Evolutionary conservation across 345 rosid species (phyloP).

Genomic region (Eucalyptus tenuipes): DNA sequence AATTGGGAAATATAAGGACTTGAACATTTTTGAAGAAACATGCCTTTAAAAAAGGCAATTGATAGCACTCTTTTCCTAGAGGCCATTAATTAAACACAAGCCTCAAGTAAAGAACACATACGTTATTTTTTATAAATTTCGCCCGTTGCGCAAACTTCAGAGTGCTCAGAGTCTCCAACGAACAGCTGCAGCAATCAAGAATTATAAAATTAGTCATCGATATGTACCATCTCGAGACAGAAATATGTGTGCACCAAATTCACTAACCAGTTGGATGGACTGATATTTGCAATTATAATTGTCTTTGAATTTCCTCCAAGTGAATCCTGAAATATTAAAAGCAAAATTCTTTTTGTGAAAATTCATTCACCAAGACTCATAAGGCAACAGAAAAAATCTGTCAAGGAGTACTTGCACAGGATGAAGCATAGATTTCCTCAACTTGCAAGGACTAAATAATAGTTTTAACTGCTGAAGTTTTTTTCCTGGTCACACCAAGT

Average conservation of each 20-base stretch:
- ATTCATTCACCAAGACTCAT: background rate
- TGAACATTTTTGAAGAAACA: background rate
- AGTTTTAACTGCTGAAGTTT: background rate
- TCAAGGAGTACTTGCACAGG: background rate
- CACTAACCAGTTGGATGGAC: constrained; percentile 83
- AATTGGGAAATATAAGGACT: background rate
- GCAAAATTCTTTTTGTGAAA: background rate
- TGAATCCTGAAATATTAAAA: constrained; percentile 56
- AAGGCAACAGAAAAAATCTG: background rate
- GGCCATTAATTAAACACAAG: background rate
- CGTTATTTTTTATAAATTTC: constrained; percentile 91
- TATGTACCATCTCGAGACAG: background rate
- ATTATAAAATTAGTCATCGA: background rate
- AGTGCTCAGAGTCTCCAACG: constrained; percentile 90
- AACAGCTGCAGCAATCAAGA: constrained; percentile 47
- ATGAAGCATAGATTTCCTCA: background rate
- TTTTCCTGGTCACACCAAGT: background rate
- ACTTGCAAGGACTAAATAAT: background rate
- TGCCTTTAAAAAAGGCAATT: background rate
- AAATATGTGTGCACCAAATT: background rate
- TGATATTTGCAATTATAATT: constrained; percentile 88
- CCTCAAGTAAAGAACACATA: constrained; percentile 11
- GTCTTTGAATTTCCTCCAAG: constrained; percentile 98
- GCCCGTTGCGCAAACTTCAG: constrained; percentile 99
- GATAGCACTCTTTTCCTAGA: background rate